phyloP scores from a whole-genome alignment of 768 basidiomycete species.

The Boletus vinaceobasis region DNA sequence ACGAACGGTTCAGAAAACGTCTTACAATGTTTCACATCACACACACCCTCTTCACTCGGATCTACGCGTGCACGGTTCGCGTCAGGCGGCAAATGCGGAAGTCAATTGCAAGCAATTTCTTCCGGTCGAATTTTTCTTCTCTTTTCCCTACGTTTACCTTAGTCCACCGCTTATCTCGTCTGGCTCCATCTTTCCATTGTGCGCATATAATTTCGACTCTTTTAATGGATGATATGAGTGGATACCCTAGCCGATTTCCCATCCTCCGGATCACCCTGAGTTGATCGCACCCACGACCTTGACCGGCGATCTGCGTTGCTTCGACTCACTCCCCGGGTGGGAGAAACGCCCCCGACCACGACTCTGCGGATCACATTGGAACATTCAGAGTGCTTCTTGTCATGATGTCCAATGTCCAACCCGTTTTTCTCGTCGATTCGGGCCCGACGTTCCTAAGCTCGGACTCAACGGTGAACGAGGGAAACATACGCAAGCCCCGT shows the following conservation, averaged over 20 bases:
- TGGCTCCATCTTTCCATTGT: not conserved
- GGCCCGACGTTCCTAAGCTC: too few species aligned
- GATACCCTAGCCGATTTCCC: constrained; percentile 4
- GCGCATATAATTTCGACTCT: constrained; percentile 8
- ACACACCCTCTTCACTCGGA: not conserved
- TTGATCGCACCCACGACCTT: not conserved
- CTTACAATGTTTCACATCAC: not conserved
- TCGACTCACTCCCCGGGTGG: not conserved
- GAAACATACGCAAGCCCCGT: not conserved
- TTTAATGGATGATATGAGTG: constrained; percentile 14
- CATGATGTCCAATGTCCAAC: not conserved
- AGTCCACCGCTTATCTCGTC: not conserved
- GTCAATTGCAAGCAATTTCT: not conserved
- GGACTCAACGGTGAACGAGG: too few species aligned
- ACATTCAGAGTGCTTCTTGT: not conserved
- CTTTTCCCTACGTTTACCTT: constrained; percentile 1
- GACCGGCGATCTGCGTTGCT: not conserved
- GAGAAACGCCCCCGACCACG: not conserved
- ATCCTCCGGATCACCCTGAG: not conserved
- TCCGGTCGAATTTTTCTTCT: not conserved
- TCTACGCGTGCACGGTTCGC: not conserved
- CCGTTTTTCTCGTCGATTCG: not conserved
- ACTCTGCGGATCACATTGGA: not conserved
- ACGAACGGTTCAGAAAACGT: not conserved
- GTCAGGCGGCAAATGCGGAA: not conserved